Percentiles rank a stretch among this genome's conserved stretches.
Evolutionary conservation across 2,329 filamentous ascomycete genomes (phyloP).

Genomic region (Phaeosphaeria sp.): DNA sequence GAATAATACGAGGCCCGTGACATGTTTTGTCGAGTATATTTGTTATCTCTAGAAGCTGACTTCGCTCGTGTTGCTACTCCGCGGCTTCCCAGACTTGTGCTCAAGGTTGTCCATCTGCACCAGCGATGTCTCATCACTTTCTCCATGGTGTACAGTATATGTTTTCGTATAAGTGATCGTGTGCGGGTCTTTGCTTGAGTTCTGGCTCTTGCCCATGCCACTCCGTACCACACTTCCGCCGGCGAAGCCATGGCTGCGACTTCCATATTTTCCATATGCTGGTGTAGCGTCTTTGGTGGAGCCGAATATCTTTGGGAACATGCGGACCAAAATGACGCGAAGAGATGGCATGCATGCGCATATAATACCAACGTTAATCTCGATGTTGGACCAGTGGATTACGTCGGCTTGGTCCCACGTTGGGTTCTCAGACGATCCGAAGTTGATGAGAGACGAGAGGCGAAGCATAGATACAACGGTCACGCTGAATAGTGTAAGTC

Average conservation of each 20-base stretch:
- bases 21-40: not conserved
- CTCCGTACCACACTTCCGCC: slow-evolving; percentile 18
- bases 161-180: slow-evolving; percentile 23
- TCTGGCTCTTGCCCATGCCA: slow-evolving; percentile 4
- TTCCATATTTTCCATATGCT: slow-evolving; percentile 11
- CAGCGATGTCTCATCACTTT: slow-evolving; percentile 16
- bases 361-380: slow-evolving; percentile 38
- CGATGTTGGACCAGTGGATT: slow-evolving; percentile 22
- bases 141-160: slow-evolving; percentile 16
- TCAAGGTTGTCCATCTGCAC: slow-evolving; percentile 18
- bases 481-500: slow-evolving; percentile 14
- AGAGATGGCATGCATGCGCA: slow-evolving; percentile 52
- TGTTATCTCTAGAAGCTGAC: slow-evolving; percentile 12
- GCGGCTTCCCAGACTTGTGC: slow-evolving; percentile 5
- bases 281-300: slow-evolving; percentile 20
- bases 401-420: slow-evolving; percentile 37
- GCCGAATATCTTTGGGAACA: slow-evolving; percentile 41
- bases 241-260: slow-evolving; percentile 27
- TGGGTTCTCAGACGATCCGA: slow-evolving; percentile 48
- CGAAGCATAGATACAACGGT: slow-evolving; percentile 50
- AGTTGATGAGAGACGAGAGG: slow-evolving; percentile 48
- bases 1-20: not conserved
- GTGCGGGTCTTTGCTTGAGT: slow-evolving; percentile 4
- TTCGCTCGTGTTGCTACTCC: slow-evolving; percentile 16
- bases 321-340: slow-evolving; percentile 40